Evolutionary conservation across 768 basidiomycete genomes (phyloP), one percentile per base, ranked within the genome.

Genomic region (Clavaria fumosa): DNA sequence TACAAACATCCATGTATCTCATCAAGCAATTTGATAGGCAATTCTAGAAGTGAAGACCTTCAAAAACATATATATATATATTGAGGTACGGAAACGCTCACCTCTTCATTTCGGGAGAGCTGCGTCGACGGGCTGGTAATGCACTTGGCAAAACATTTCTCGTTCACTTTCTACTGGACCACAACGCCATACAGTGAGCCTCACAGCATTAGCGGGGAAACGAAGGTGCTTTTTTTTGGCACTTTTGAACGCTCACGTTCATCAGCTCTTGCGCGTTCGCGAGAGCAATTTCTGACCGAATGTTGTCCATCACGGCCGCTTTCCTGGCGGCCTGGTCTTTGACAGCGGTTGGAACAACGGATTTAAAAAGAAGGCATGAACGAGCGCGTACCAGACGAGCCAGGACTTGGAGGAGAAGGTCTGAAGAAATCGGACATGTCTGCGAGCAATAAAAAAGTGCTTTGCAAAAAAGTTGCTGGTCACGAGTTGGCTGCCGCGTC

Each of bases 161-260:
- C 80, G 44, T 70, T 79, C 10, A 75, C 67, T 73, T 78, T 84
- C 83, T 88, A n/a, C n/a, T n/a, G n/a, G n/a, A n/a, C n/a, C n/a
- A n/a, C n/a, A n/a, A n/a, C n/a, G n/a, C n/a, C n/a, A n/a, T n/a
- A n/a, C n/a, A n/a, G n/a, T n/a, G n/a, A n/a, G n/a, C n/a, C n/a
- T n/a, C n/a, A n/a, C n/a, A n/a, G n/a, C n/a, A n/a, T n/a, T n/a
- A n/a, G 48, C 30, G 43, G 23, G n/a, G 36, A 34, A 35, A 17
- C 24, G 20, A 39, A 7, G 34, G 12, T 35, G 19, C 35, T 6
- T 5, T 11, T 18, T 12, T 7, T 37, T 12, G 15, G 20, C 4
- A 38, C 21, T 2, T 7, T 22, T 32, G 22, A 22, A 23, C 4
- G 50, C 68, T 32, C 53, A 83, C 84, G 42, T 74, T 78, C 54